Evolutionary conservation across 2,329 filamentous ascomycete species (phyloP), one percentile per base, ranked within the genome.

Genomic region (Hypoxylon sp.): DNA sequence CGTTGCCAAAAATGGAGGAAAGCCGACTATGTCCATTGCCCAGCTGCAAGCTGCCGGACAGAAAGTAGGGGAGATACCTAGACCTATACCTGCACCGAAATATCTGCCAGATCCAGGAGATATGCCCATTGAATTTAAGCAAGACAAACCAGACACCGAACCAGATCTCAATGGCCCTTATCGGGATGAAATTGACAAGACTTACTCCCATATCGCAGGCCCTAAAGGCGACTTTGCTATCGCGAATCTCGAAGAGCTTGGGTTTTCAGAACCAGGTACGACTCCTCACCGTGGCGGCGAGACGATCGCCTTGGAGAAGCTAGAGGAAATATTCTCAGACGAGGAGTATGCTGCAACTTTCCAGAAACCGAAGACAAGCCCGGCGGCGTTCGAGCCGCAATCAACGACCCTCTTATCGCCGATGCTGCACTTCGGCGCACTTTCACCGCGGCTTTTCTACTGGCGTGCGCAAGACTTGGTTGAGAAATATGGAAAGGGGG

Each of bases 341-440:
- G 84, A 87, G 65, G 83, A 87, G 58, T 94, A 93, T 76, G 89
- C 89, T 0, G 91, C 90, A 1, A 93, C 88, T 0, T 94, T 94
- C 74, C 86, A 90, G 75, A 94, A 94, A 77, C 92, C 92, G 1
- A 89, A 90, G 63, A 93, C 91, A 0, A 92, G 89, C 37, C 92
- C 92, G 0, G 91, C 92, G 1, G 90, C 87, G 2, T 93, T 94
- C 72, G 85, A 88, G 39, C 92, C 91, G 0, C 90, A 91, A 75
- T 87, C 90, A 0, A 94, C 92, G 0, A 94, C 91, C 0, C 82
- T 94, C 0, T 84, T 94, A 5, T 93, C 90, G 0, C 91, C 92
- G 0, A 88, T 92, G 76, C 79, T 93, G 60, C 92, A 94, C 77
- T 94, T 94, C 68, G 92, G 92, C 24, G 87, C 88, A 10, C 82